Evolutionary conservation across 2,329 filamentous ascomycete genomes (phyloP), one percentile per base, ranked within the genome.

Genomic region (Myriosclerotinia duriaeana): DNA sequence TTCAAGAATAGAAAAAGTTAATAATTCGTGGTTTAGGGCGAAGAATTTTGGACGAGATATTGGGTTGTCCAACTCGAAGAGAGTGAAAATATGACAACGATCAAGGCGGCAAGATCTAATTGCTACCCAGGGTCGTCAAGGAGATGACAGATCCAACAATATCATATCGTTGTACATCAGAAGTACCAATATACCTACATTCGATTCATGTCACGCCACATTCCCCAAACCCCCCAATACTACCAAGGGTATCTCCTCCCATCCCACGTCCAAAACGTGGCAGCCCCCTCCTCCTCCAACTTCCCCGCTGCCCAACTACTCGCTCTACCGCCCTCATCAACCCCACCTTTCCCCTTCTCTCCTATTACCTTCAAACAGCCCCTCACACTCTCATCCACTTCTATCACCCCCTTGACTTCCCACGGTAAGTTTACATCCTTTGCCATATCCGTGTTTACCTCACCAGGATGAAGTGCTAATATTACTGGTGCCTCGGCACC

Each of bases 251-350:
- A 14, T 20, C 53, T 64, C 6, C 42, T 15, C 15, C 53, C 62
- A 38, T 58, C 53, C 53, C 62, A 58, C 9, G 62, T 40, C 62
- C 53, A 64, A 8, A 65, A 59, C 1, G 40, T 65, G 17, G 42
- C 53, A 5, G 34, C 42, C 5, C 40, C 53, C 11, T 15, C 53
- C 6, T 65, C 63, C 17, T 38, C 42, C 22, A 26, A 11, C n/a
- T 59, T 50, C 7, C 63, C 53, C 22, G 40, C n/a, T 14, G 50
- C 53, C 62, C 53, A 54, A 15, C 30, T 38, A 38, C 30, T 50
- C 8, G 44, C 15, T 38, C 12, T 54, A 3, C 48, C 60, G 40
- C 48, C 48, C n/a, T 65, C 62, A 7, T 50, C 62, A 26, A 48
- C n/a, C 3, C 53, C 62, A n/a, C 44, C 42, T 34, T 30, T 59